These are phyloP conservation scores for Coniferiporia weirii DNA, from an alignment of 1,284 basidiomycete species.

Conservation along the genomic window DNA sequence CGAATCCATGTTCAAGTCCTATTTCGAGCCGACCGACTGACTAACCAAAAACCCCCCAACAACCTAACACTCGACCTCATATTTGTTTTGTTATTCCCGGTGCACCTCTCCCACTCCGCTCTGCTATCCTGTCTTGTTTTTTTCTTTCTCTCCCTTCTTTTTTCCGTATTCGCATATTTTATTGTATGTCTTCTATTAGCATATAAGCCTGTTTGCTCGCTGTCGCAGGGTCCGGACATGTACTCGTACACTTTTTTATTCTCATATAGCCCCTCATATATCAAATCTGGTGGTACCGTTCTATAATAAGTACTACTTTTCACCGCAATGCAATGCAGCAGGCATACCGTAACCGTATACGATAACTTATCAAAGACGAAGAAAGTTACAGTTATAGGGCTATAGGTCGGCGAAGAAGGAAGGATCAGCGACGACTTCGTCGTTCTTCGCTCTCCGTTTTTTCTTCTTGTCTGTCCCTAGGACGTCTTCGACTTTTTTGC, in stretches of 20 bases:
- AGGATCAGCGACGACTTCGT: constrained; percentile 46
- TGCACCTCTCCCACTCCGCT: too few species aligned
- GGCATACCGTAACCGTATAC: too few species aligned
- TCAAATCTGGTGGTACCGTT: not conserved
- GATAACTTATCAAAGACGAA: too few species aligned
- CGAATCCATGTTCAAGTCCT: constrained; percentile 83
- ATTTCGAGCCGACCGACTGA: constrained; percentile 68
- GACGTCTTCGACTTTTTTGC: constrained; percentile 38
- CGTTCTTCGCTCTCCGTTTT: constrained; percentile 43
- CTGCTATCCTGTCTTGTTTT: not conserved
- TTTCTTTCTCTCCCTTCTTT: not conserved
- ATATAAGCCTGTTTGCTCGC: not conserved
- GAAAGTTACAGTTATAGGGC: too few species aligned
- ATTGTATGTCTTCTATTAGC: not conserved
- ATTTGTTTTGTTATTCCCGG: too few species aligned
- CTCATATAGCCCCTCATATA: not conserved
- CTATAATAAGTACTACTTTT: too few species aligned
- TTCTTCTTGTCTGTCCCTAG: constrained; percentile 42
- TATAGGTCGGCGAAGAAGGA: constrained; percentile 72
- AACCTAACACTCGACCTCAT: too few species aligned
- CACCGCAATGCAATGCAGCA: too few species aligned
- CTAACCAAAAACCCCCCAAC: too few species aligned
- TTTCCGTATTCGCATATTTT: not conserved
- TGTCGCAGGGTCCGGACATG: not conserved
- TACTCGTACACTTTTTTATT: not conserved